Conservation (phyloP, 257 asterid genomes). For the Mentha longifolia region DNA sequence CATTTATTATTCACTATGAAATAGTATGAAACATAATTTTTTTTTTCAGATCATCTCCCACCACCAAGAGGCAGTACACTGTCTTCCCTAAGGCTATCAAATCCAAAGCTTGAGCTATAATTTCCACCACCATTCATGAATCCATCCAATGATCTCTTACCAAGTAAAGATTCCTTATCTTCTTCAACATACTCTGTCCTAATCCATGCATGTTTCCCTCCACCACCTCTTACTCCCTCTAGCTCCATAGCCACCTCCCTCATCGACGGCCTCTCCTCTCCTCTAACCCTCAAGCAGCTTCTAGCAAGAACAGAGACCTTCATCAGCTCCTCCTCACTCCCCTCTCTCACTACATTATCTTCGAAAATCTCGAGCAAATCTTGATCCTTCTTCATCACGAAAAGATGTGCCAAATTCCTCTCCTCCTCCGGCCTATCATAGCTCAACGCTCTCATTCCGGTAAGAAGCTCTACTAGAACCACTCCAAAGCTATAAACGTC, state of each 20-base stretch:
- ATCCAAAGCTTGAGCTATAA: neutral
- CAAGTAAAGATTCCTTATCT: slow-evolving; percentile 30
- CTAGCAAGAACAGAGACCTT: slow-evolving; percentile 30
- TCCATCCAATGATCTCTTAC: slow-evolving; percentile 9
- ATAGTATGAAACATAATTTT: no score
- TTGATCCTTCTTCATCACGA: slow-evolving; percentile 22
- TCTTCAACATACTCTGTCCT: neutral
- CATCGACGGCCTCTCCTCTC: slow-evolving; percentile 6
- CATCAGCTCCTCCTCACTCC: slow-evolving; percentile 4
- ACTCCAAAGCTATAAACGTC: slow-evolving; percentile 50
- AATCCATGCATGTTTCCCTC: no score
- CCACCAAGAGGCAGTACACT: no score
- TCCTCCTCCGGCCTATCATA: slow-evolving; percentile 19
- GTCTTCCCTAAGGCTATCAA: neutral
- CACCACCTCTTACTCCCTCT: no score
- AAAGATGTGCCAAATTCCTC: slow-evolving; percentile 24
- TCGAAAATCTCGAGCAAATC: slow-evolving; percentile 34
- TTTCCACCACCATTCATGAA: neutral
- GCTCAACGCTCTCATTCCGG: slow-evolving; percentile 38
- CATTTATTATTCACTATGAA: no score
- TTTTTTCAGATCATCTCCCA: no score
- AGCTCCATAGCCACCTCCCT: no score
- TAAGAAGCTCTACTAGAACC: no score
- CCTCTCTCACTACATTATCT: slow-evolving; percentile 20
- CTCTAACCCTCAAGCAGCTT: slow-evolving; percentile 7